These are phyloP conservation scores for Lithospermum erythrorhizon DNA, from an alignment of 257 asterid genomes.

Conservation along the genomic window DNA sequence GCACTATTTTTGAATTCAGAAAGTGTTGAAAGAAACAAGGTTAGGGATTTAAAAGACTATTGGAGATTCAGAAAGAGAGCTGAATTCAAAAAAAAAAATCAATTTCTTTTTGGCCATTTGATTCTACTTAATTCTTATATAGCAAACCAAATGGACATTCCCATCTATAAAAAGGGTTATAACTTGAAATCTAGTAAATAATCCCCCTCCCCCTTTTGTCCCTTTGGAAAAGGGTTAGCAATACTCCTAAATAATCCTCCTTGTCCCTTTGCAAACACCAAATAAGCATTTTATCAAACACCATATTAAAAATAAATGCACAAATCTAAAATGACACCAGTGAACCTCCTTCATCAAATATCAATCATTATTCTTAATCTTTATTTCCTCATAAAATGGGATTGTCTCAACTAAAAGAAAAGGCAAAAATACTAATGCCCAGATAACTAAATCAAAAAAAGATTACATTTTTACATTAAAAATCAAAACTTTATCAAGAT, in stretches of 20 bases:
- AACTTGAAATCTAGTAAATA: too few species aligned
- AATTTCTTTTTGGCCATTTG: not conserved
- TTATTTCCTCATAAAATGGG: not conserved
- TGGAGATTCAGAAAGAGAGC: too few species aligned
- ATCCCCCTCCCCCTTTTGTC: too few species aligned
- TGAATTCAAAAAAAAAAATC: too few species aligned
- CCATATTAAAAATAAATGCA: not conserved
- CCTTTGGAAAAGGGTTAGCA: not conserved
- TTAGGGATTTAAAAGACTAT: too few species aligned
- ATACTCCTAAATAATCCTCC: not conserved
- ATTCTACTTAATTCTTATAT: not conserved
- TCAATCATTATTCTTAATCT: not conserved
- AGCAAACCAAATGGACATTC: not conserved
- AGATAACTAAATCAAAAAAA: not conserved
- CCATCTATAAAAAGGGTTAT: not conserved
- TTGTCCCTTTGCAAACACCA: not conserved
- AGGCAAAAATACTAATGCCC: too few species aligned
- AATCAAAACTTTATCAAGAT: not conserved
- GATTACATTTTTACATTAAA: not conserved
- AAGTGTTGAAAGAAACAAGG: too few species aligned
- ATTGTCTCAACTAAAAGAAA: not conserved
- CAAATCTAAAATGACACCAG: not conserved
- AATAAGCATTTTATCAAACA: not conserved
- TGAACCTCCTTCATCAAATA: not conserved
- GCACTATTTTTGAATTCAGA: too few species aligned